Evolutionary conservation across 2,329 filamentous ascomycete genomes (phyloP), one percentile per base, ranked within the genome.

Genomic region (Penicillium expansum): DNA sequence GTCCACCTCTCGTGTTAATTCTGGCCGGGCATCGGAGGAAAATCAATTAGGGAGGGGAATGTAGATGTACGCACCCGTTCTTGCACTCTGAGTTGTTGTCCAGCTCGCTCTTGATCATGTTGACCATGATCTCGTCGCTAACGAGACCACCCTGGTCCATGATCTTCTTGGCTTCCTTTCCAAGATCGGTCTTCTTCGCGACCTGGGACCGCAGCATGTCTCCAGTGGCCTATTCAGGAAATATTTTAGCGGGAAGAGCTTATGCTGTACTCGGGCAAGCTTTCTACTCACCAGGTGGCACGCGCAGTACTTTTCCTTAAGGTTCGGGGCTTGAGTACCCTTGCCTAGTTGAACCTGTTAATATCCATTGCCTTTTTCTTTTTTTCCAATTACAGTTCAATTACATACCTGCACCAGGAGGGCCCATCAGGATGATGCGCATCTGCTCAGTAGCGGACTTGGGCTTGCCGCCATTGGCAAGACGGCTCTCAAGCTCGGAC

Each of bases 191-290:
- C 87, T 97, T 97, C 81, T 96, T 95, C 65, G 93, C 90, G 73
- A 99, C 94, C 79, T 99, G 94, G 67, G 92, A 96, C 72, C 94
- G 92, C 72, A 99, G 86, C 94, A 99, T 99, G 79, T 99, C 94
- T 76, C 94, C 94, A 58, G 94, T 99, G 63, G 94, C 94, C 92
- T 97, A 69, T 49, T 61, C 47, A 27, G 38, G 64, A 57, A 55
- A 57, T 33, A 22, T 10, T 39, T 63, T 47, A 62, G 62, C 51
- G 49, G 56, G 60, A 54, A 47, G 43, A 24, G 20, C 37, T 41
- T n/a, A 41, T 32, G 20, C 29, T 41, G 39, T 48, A 18, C 22
- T 20, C 22, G 33, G 38, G 24, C 47, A 32, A 41, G 48, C 30
- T 52, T 52, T 52, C 42, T 50, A 74, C 88, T 71, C 86, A 97